A percentile compares a stretch with the other conserved stretches of the same genome.
Evolutionary conservation across 148 eudicot genomes (phyloP).

Genomic region (Rhododendron molle): DNA sequence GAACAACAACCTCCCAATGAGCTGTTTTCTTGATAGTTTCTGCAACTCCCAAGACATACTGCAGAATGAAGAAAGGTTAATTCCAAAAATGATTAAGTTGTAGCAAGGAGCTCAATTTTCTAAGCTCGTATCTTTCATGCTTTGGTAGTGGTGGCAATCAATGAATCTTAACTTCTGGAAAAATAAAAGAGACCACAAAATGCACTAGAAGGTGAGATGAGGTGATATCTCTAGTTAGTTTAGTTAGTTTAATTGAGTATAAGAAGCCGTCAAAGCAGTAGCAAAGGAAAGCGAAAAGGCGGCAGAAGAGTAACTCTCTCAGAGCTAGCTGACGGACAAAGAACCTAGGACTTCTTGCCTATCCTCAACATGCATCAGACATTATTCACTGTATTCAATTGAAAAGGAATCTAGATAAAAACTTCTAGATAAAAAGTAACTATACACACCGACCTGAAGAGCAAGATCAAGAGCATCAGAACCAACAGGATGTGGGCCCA

Average conservation of each 20-base stretch:
- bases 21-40: conserved; percentile 65
- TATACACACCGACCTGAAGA: conserved; percentile 44
- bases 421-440: neutral
- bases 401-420: no score
- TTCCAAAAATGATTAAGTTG: neutral
- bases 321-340: no score
- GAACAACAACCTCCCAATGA: conserved; percentile 92
- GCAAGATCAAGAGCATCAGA: conserved; percentile 72
- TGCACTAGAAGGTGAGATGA: neutral
- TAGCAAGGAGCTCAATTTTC: neutral
- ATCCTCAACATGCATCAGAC: no score
- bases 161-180: neutral
- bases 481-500: conserved; percentile 91
- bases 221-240: neutral
- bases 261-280: no score
- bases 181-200: neutral
- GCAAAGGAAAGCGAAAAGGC: no score
- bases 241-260: neutral
- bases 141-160: neutral
- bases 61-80: conserved; percentile 21
- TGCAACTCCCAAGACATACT: conserved; percentile 67
- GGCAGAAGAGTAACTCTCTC: no score
- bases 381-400: no score
- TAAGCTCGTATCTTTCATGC: neutral
- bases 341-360: no score